Conservation (phyloP, 148 eudicot species). For the Cornus suecica region DNA sequence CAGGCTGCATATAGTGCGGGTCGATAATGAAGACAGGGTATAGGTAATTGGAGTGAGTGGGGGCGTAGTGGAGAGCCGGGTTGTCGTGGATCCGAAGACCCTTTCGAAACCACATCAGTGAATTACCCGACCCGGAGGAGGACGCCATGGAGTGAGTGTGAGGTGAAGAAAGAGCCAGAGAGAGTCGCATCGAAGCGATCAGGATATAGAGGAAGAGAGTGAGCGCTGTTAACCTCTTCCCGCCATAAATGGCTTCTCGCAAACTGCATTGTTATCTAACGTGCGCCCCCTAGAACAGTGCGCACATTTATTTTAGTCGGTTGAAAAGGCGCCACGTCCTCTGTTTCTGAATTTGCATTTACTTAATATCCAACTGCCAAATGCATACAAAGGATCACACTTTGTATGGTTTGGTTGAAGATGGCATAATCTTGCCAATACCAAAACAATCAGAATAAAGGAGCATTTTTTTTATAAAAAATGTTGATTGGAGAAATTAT, state of each 20-base stretch:
- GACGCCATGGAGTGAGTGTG: conserved; percentile 27
- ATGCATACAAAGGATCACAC: no score
- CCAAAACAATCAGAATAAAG: no score
- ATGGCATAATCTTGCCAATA: no score
- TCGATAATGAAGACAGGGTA: conserved; percentile 82
- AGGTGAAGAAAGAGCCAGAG: conserved; percentile 10
- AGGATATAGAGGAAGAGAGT: no score
- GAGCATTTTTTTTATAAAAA: no score
- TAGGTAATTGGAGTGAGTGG: conserved; percentile 33
- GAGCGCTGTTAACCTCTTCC: conserved; percentile 7
- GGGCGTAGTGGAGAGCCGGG: conserved; percentile 68
- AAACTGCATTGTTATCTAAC: conserved; percentile 11
- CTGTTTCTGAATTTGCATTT: no score
- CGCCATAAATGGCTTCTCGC: conserved; percentile 26
- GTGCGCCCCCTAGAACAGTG: conserved; percentile 3
- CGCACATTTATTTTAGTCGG: background rate
- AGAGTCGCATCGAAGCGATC: conserved; percentile 3
- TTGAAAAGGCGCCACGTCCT: conserved; percentile 1
- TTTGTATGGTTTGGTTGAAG: no score
- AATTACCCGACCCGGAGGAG: conserved; percentile 36
- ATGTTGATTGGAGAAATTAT: no score
- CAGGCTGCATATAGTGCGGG: conserved; percentile 87
- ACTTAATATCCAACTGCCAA: no score
- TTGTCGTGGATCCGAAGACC: conserved; percentile 92
- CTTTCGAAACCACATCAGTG: conserved; percentile 86